These are phyloP conservation scores for Tetrahymena malaccensis DNA, from an alignment of 73 alveolate genomes.

Conservation along the genomic window DNA sequence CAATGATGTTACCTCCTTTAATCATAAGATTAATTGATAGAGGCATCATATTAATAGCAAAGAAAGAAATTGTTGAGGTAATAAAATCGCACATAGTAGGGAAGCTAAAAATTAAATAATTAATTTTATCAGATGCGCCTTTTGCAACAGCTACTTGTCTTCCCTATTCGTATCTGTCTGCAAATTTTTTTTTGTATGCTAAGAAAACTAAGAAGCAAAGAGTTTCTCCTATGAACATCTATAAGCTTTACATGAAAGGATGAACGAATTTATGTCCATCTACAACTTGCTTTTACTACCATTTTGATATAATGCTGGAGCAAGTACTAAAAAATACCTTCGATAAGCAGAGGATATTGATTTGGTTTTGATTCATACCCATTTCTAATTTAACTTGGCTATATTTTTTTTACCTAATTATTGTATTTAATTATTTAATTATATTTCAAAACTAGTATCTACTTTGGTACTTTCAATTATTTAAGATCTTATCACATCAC, in stretches of 20 bases:
- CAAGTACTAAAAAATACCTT: neutral
- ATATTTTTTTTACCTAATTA: too few relatives aligned
- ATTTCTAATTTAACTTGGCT: neutral
- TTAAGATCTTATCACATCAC: neutral
- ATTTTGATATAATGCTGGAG: neutral
- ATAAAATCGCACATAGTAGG: slow-evolving; percentile 78
- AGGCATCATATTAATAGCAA: slow-evolving; percentile 72
- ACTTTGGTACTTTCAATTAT: neutral
- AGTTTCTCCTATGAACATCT: slow-evolving; percentile 57
- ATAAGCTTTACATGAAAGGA: slow-evolving; percentile 50
- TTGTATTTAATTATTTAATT: too few relatives aligned
- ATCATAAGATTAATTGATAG: slow-evolving; percentile 89
- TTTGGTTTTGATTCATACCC: neutral
- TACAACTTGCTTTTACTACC: slow-evolving; percentile 1
- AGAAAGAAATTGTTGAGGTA: slow-evolving; percentile 67
- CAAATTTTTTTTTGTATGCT: neutral
- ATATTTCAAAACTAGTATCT: neutral
- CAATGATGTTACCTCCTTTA: slow-evolving; percentile 80
- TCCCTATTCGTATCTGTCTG: slow-evolving; percentile 10
- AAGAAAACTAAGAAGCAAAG: slow-evolving; percentile 34
- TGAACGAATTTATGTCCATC: slow-evolving; percentile 50
- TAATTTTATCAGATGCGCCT: slow-evolving; percentile 3
- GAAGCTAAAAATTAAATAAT: slow-evolving; percentile 27
- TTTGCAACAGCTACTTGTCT: neutral
- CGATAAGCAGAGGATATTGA: neutral